Base-by-base conservation (phyloP, 2,329 filamentous ascomycete species). In the Colletotrichum sp. region DNA sequence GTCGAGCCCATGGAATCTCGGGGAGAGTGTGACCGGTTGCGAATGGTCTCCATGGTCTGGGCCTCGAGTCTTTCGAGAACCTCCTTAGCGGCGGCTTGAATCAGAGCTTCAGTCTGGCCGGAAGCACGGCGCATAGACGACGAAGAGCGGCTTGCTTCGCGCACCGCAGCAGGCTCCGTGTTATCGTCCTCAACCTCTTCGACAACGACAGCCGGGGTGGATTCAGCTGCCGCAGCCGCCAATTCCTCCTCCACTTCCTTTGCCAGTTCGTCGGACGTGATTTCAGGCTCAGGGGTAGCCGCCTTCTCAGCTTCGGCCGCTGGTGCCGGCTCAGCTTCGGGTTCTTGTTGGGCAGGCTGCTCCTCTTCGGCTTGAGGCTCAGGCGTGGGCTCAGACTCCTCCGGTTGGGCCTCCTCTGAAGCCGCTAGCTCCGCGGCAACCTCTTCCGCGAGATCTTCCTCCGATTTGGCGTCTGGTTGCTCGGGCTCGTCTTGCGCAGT, bases 41-140 rank as follows among this genome's bases (percentile, higher is more conserved):
- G 84, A 16, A 84, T 67, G 4, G 28, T 76, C 39, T 57, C 64
- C 67, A 65, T 78, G n/a, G 60, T 77, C 24, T 86, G 83, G 44
- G 84, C 80, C 71, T 88, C 87, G 18, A 90, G 86, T 55, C 86
- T 87, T 4, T 86, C 87, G 12, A 90, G 85, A 16, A 91, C 89
- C 26, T 88, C 88, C 67, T 87, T 84, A 2, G 89, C 89, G 1
- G 89, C 89, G 28, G 87, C 87, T 36, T 90, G 88, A 75, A 91
- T 91, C 44, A 90, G 83, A 8, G 88, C 89, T 78, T 91, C 88
- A 3, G 90, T 89, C 7, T 86, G 83, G 12, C 83, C 79, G 2
- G 87, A 89, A 3, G 84, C 81, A n/a, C 86, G 85, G 30, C 86
- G 81, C n/a, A 82, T 71, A 28, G 80, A 78, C 57, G 75, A 72